phyloP scores from a whole-genome alignment of 2,329 filamentous ascomycete species.

The Claviceps arundinis region DNA sequence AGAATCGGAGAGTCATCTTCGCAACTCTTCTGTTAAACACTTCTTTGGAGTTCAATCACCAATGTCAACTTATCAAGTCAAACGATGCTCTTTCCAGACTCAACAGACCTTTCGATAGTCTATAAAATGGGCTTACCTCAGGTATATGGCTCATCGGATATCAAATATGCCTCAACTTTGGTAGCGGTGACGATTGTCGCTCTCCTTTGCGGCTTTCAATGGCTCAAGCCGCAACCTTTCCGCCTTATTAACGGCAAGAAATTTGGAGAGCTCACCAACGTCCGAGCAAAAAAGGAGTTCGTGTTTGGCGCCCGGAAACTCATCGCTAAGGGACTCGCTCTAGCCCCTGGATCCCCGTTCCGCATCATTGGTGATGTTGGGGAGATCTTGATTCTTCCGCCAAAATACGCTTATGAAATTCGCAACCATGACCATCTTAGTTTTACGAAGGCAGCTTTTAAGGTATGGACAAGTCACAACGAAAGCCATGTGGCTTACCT shows the following conservation, averaged over 20 bases:
- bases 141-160: not conserved
- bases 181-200: not conserved
- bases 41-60: not conserved
- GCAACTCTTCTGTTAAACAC: not conserved
- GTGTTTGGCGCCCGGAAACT: not conserved
- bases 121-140: not conserved
- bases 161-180: not conserved
- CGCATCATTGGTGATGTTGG: slow-evolving; percentile 1
- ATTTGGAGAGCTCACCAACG: not conserved
- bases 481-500: not conserved
- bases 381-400: slow-evolving; percentile 1
- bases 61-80: too few relatives aligned
- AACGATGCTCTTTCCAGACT: not conserved
- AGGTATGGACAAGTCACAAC: not conserved
- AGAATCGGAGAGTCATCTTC: not conserved
- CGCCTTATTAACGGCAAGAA: not conserved
- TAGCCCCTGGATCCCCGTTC: not conserved
- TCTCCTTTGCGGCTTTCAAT: not conserved
- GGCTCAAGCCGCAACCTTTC: not conserved
- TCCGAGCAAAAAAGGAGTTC: not conserved
- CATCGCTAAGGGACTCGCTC: not conserved
- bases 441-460: not conserved
- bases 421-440: slow-evolving; percentile 1
- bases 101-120: not conserved
- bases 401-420: slow-evolving; percentile 2